These are phyloP conservation scores for Thelonectria olida DNA, from an alignment of 2,329 filamentous ascomycete species.

Conservation along the genomic window DNA sequence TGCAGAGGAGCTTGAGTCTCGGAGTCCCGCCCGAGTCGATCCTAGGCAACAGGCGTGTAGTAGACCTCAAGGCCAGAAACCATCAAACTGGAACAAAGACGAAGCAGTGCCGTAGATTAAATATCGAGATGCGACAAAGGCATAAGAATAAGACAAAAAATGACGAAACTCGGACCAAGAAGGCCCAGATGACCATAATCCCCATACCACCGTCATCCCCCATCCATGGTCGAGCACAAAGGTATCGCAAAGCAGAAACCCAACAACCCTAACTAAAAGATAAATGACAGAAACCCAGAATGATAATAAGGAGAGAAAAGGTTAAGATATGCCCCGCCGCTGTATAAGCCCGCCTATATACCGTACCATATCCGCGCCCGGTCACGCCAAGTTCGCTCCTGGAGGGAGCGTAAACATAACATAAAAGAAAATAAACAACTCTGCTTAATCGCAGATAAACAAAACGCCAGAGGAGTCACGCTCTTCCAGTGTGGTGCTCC, in stretches of 20 bases:
- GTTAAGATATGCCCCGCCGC: slow-evolving; percentile 34
- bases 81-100: slow-evolving; percentile 12
- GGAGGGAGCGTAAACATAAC: slow-evolving; percentile 16
- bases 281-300: slow-evolving; percentile 26
- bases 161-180: neutral
- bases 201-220: slow-evolving; percentile 22
- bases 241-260: slow-evolving; percentile 39
- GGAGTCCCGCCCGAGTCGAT: slow-evolving; percentile 23
- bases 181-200: slow-evolving; percentile 7
- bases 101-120: slow-evolving; percentile 18
- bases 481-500: slow-evolving; percentile 12
- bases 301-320: slow-evolving; percentile 18
- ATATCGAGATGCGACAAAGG: slow-evolving; percentile 6
- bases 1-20: slow-evolving; percentile 23
- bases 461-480: slow-evolving; percentile 32
- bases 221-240: slow-evolving; percentile 16
- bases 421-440: slow-evolving; percentile 26
- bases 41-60: slow-evolving; percentile 13
- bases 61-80: slow-evolving; percentile 21
- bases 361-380: slow-evolving; percentile 31
- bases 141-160: slow-evolving; percentile 4
- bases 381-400: slow-evolving; percentile 27
- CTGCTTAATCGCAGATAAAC: slow-evolving; percentile 9
- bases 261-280: slow-evolving; percentile 25
- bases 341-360: slow-evolving; percentile 34